Conservation (phyloP, 306 rosid genomes). For the Cucumis hystrix region DNA sequence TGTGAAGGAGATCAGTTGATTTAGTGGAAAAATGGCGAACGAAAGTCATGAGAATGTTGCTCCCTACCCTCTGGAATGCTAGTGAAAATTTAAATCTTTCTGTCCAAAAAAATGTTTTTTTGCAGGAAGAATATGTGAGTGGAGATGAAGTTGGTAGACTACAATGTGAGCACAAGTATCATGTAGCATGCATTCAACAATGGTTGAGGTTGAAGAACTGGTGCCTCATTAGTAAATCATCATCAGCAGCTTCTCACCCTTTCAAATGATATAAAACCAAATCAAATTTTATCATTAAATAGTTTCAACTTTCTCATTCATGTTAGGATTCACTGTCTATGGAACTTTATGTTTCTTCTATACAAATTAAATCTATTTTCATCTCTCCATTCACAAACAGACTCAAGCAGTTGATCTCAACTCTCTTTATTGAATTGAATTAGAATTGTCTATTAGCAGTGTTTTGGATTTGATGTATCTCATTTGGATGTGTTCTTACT, state of each 20-base stretch:
- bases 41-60: no score
- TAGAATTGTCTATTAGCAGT: not conserved
- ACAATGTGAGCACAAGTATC: conserved; percentile 67
- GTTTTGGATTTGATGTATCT: no score
- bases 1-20: no score
- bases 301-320: not conserved
- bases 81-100: not conserved
- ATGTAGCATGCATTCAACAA: conserved; percentile 53
- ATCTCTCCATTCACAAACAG: not conserved
- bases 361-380: not conserved
- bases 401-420: not conserved
- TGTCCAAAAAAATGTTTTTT: not conserved
- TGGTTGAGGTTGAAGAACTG: conserved; percentile 90
- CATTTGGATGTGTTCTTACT: no score
- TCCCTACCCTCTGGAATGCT: no score
- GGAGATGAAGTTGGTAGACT: conserved; percentile 70
- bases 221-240: conserved; percentile 93
- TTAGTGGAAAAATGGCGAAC: no score
- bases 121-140: conserved; percentile 54
- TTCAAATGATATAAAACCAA: not conserved
- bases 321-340: not conserved
- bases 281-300: not conserved
- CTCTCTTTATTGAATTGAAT: not conserved
- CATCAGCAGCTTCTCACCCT: conserved; percentile 10
- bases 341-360: not conserved